Percentiles rank a stretch among this genome's conserved stretches.
Conservation (phyloP, 345 rosid species). For the Eutrema japonicum region DNA sequence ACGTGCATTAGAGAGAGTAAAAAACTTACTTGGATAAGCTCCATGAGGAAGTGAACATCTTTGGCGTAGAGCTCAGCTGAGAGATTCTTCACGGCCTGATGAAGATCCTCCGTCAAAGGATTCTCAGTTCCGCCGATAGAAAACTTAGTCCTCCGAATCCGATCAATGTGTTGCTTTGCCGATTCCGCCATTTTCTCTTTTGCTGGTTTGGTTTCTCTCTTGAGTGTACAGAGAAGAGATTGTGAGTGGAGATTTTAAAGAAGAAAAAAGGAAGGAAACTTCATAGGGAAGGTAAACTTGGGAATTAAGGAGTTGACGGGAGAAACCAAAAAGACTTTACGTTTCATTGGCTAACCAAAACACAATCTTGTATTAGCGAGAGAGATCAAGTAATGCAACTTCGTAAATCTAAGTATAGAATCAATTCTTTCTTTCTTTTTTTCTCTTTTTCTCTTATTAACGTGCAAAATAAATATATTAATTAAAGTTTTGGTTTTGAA, state of each 20-base stretch:
- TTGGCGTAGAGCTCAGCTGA: constrained; percentile 76
- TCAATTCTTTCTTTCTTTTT: neutral
- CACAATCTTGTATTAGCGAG: no score
- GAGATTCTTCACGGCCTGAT: constrained; percentile 63
- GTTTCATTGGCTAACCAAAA: neutral
- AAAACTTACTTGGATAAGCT: constrained; percentile 60
- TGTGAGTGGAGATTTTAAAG: neutral
- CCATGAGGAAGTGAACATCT: constrained; percentile 76
- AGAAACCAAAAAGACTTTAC: no score
- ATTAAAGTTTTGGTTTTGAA: no score
- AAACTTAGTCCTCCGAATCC: constrained; percentile 51
- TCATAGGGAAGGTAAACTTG: constrained; percentile 10
- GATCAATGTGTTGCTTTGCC: constrained; percentile 54
- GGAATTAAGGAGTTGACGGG: constrained; percentile 17
- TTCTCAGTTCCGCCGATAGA: constrained; percentile 63
- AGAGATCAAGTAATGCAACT: neutral
- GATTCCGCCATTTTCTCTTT: constrained; percentile 29
- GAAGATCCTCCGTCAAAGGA: constrained; percentile 59
- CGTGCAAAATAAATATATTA: no score
- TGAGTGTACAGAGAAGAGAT: neutral
- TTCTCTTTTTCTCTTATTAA: no score
- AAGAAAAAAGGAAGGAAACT: constrained; percentile 26
- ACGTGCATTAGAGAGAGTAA: neutral
- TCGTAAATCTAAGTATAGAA: constrained; percentile 1
- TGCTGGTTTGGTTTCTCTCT: neutral